Evolutionary conservation across 441 rosid genomes (phyloP), one percentile per base, ranked within the genome.

Genomic region (Adansonia grandidieri): DNA sequence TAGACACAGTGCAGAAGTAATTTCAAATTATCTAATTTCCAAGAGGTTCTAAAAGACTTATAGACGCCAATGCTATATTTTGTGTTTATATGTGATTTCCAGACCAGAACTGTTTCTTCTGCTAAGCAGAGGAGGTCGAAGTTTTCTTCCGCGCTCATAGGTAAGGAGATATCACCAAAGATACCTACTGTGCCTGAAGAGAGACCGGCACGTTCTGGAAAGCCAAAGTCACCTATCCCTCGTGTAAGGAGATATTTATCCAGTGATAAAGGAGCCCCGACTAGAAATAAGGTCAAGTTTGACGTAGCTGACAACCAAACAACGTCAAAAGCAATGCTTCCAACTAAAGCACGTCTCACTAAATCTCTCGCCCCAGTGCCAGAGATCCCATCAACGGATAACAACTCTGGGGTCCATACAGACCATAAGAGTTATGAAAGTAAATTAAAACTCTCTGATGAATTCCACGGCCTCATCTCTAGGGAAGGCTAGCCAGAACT

Each of bases 81-180:
- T 17, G 50, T 50, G 48, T 63, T 77, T 53, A 51, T 66, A 53
- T 78, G 62, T 28, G 19, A 64, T 57, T 85, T 87, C 76, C 91
- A 96, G 98, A 79, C 82, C 32, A 89, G 97, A 88, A 94, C 82
- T 88, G 87, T 86, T 80, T 91, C 97, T 75, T 90, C 96, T 0
- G 97, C 95, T 2, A 96, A 87, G 87, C 97, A 91, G 74, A 90
- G 98, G 80, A 90, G 91, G 85, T 81, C 91, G 28, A 88, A 91
- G 76, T 88, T 93, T 82, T 90, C 93, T 22, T 87, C 91, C 47
- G 84, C 92, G 9, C 44, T 88, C 42, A 48, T 79, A 74, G 93
- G 88, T 76, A 95, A 88, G 84, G 97, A 93, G 45, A 78, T 85
- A 58, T 69, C 80, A 74, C 81, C 87, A 28, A 94, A 84, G 86